These are phyloP conservation scores for Beauveria sp. DNA, from an alignment of 2,329 filamentous ascomycete genomes.

Conservation along the genomic window DNA sequence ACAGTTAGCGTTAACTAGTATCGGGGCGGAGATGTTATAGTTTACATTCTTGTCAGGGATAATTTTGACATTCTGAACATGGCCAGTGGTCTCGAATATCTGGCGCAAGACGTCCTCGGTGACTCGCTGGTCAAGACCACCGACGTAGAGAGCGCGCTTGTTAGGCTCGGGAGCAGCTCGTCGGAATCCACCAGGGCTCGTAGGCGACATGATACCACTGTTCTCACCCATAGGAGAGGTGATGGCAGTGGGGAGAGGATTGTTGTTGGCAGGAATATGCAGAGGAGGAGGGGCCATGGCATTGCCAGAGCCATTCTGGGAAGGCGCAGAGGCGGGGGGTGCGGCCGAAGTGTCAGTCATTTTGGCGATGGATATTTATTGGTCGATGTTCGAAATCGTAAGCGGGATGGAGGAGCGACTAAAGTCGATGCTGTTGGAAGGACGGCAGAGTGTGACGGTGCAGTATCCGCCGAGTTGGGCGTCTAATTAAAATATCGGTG, in stretches of 20 bases:
- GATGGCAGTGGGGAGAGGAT: constrained; percentile 88
- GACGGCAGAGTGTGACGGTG: background rate
- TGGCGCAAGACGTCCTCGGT: constrained; percentile 94
- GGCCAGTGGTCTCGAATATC: constrained; percentile 97
- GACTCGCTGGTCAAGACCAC: constrained; percentile 87
- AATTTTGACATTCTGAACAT: constrained; percentile 98
- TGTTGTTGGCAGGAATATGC: constrained; percentile 93
- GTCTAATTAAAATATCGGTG: constrained; percentile 12
- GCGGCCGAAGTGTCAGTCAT: constrained; percentile 54
- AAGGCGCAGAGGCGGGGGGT: constrained; percentile 53
- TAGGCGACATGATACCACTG: constrained; percentile 72
- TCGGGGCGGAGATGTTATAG: background rate
- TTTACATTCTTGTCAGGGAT: constrained; percentile 98
- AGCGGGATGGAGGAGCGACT: background rate
- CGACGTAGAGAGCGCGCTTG: constrained; percentile 94
- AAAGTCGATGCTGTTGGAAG: background rate
- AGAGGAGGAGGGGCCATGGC: constrained; percentile 67
- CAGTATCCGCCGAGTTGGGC: background rate
- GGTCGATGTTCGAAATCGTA: constrained; percentile 1
- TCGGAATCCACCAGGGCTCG: constrained; percentile 72
- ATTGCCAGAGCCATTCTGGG: constrained; percentile 48
- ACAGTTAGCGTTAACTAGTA: constrained; percentile 15
- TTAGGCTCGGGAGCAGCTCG: constrained; percentile 95
- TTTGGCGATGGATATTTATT: constrained; percentile 12
- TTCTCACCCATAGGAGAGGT: constrained; percentile 70